These are phyloP conservation scores for Aspergillus ochraceus DNA, from an alignment of 2,329 filamentous ascomycete genomes.

Conservation along the genomic window DNA sequence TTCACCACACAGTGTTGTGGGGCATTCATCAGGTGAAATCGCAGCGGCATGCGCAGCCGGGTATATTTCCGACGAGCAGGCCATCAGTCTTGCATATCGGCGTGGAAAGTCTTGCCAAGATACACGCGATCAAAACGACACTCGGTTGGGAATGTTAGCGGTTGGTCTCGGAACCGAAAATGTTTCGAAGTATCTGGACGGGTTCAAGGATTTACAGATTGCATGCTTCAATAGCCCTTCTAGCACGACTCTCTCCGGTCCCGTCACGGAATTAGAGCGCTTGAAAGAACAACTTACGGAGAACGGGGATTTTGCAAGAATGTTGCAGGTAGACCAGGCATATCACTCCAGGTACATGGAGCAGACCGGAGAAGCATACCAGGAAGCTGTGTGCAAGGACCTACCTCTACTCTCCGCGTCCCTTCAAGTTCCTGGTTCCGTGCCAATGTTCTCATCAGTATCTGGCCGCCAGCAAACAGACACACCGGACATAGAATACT, in stretches of 20 bases:
- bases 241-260: conserved; percentile 19
- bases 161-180: conserved; percentile 13
- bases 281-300: conserved; percentile 11
- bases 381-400: not conserved
- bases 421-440: not conserved
- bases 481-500: not conserved
- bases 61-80: conserved; percentile 37
- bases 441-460: conserved; percentile 7
- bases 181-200: conserved; percentile 6
- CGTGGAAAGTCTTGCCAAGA: conserved; percentile 30
- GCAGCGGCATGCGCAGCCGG: conserved; percentile 51
- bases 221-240: conserved; percentile 20
- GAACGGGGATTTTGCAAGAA: conserved; percentile 5
- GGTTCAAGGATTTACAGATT: conserved; percentile 3
- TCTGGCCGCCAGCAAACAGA: not conserved
- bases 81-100: conserved; percentile 47
- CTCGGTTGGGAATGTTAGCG: conserved; percentile 16
- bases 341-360: conserved; percentile 16
- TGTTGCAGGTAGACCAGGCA: conserved; percentile 19
- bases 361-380: not conserved
- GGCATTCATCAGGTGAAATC: conserved; percentile 53
- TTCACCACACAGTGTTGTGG: conserved; percentile 33
- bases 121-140: not conserved
- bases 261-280: not conserved
- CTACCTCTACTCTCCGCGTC: not conserved